Conservation (phyloP, 1,284 basidiomycete genomes). For the Tilletia indica region DNA sequence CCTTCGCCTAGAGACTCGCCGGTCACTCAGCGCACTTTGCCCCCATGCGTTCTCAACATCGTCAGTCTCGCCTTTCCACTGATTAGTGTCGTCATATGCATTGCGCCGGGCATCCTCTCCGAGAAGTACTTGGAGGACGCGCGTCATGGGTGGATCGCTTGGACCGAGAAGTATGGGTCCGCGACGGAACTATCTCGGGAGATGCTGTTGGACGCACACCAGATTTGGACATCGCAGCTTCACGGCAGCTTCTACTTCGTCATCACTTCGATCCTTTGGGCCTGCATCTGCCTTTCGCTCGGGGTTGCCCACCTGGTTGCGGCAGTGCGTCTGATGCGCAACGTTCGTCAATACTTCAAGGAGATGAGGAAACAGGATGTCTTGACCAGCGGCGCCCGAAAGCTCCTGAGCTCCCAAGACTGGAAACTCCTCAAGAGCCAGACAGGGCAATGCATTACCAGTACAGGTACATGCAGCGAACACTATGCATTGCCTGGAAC, state of each 20-base stretch:
- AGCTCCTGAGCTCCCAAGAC: too few species aligned
- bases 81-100: neutral
- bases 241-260: neutral
- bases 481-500: too few species aligned
- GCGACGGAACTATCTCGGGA: neutral
- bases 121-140: neutral
- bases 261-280: neutral
- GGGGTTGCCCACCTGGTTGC: neutral
- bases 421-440: too few species aligned
- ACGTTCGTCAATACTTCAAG: neutral
- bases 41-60: neutral
- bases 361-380: neutral
- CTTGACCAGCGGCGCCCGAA: too few species aligned
- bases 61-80: neutral
- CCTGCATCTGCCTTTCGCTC: neutral
- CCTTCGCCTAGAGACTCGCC: neutral
- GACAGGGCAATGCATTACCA: too few species aligned
- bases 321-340: neutral
- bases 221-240: neutral
- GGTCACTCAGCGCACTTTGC: too few species aligned
- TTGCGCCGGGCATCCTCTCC: neutral
- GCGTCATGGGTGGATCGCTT: neutral
- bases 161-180: neutral
- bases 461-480: too few species aligned
- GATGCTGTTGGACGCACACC: slow-evolving; percentile 8